phyloP scores from a whole-genome alignment of 352 stramenopile species.

The Nothophytophthora sp. region DNA sequence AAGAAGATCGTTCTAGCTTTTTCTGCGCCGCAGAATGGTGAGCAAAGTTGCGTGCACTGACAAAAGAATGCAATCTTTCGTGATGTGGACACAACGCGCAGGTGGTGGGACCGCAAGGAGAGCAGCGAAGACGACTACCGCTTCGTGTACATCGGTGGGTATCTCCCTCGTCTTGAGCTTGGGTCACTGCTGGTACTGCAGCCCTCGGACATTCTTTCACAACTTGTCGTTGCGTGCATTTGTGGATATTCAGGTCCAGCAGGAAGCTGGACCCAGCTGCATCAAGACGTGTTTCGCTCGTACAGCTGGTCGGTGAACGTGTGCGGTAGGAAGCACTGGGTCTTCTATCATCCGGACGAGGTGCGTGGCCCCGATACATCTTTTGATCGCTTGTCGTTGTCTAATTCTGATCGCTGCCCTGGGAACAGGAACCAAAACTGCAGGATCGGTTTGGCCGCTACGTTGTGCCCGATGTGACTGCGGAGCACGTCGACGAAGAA shows the following conservation, averaged over 20 bases:
- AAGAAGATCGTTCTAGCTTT: neutral
- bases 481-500: constrained; percentile 38
- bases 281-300: constrained; percentile 97
- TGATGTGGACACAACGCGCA: constrained; percentile 10
- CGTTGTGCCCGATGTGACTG: constrained; percentile 53
- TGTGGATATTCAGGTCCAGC: constrained; percentile 57
- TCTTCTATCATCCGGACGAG: constrained; percentile 83
- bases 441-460: constrained; percentile 69
- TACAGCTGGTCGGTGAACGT: constrained; percentile 99
- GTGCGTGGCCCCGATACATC: too few species aligned
- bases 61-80: neutral
- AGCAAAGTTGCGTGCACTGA: neutral
- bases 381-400: too few species aligned
- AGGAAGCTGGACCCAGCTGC: constrained; percentile 90
- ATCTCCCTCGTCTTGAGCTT: neutral
- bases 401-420: too few species aligned
- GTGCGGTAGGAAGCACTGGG: constrained; percentile 94
- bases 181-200: neutral
- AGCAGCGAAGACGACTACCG: constrained; percentile 88
- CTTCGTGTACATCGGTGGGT: constrained; percentile 95
- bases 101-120: constrained; percentile 80
- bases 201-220: too few species aligned
- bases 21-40: neutral
- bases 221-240: neutral
- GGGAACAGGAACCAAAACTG: constrained; percentile 73